Percentiles rank a stretch among this genome's conserved stretches.
Conservation (phyloP, 2,329 filamentous ascomycete genomes). For the Raffaelea ambrosiae region DNA sequence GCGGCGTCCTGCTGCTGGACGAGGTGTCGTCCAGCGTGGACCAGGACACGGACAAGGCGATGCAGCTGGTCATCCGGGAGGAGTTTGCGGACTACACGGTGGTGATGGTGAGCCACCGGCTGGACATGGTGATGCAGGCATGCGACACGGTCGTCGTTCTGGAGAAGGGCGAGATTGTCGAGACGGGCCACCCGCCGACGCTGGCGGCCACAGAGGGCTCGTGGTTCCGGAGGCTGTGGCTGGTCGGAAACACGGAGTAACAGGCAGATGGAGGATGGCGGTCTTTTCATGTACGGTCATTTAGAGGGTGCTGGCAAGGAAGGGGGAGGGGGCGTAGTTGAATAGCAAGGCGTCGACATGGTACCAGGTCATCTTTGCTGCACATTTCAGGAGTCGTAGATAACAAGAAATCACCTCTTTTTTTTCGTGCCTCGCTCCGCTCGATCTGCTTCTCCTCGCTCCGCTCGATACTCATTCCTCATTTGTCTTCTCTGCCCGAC, state of each 20-base stretch:
- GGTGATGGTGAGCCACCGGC: constrained; percentile 35
- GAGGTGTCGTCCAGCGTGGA: constrained; percentile 35
- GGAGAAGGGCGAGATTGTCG: constrained; percentile 37
- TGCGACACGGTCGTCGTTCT: constrained; percentile 40
- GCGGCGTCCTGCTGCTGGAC: constrained; percentile 28
- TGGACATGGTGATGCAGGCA: constrained; percentile 44
- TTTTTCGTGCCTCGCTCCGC: too few species aligned
- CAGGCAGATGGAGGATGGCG: constrained; percentile 16
- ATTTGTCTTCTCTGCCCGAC: too few species aligned
- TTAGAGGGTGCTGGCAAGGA: too few species aligned
- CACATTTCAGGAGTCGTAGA: too few species aligned
- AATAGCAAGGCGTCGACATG: too few species aligned
- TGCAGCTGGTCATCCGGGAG: constrained; percentile 29
- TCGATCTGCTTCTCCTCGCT: too few species aligned
- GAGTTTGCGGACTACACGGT: constrained; percentile 44
- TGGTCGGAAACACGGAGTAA: constrained; percentile 1
- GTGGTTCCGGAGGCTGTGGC: constrained; percentile 12
- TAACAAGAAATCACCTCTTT: too few species aligned
- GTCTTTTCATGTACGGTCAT: too few species aligned
- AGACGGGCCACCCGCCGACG: constrained; percentile 19
- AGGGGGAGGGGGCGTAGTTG: too few species aligned
- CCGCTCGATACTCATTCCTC: too few species aligned
- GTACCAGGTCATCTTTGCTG: too few species aligned
- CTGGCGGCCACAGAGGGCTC: constrained; percentile 10
- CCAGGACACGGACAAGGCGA: constrained; percentile 28